Conservation (phyloP, 352 stramenopile genomes). For the Globisporangium emineosum region DNA sequence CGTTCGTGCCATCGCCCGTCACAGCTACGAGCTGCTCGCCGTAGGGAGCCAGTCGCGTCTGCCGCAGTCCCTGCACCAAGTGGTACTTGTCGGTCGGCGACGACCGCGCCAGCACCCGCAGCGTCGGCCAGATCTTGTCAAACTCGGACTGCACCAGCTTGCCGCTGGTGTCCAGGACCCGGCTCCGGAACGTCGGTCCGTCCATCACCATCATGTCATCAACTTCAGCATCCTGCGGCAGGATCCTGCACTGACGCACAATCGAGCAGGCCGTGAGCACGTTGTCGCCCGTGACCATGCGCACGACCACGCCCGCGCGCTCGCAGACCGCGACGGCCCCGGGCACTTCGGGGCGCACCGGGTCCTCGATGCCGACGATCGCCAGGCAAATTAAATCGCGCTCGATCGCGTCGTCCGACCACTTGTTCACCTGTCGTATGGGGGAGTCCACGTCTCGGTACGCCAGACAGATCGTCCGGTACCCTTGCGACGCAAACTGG, state of each 20-base stretch:
- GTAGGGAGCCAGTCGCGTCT: conserved; percentile 21
- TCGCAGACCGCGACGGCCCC: conserved; percentile 90
- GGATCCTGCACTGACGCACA: conserved; percentile 83
- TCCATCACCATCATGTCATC: conserved; percentile 30
- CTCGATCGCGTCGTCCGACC: conserved; percentile 29
- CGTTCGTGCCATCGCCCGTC: conserved; percentile 97
- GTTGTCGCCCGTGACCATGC: conserved; percentile 93
- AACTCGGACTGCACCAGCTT: conserved; percentile 64
- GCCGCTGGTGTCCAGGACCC: conserved; percentile 43
- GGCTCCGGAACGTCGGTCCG: conserved; percentile 48
- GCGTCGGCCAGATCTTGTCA: conserved; percentile 74
- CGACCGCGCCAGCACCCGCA: conserved; percentile 90
- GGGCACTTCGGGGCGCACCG: conserved; percentile 87
- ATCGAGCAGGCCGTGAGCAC: conserved; percentile 90
- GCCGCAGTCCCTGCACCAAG: conserved; percentile 87
- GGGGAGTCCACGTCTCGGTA: conserved; percentile 35
- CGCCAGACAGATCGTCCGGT: conserved; percentile 74
- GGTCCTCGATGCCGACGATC: conserved; percentile 93
- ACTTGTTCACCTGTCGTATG: conserved; percentile 16
- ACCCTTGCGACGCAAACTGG: conserved; percentile 58
- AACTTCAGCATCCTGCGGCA: conserved; percentile 36
- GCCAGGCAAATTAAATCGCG: conserved; percentile 42
- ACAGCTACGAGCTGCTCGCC: conserved; percentile 90
- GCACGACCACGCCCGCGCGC: conserved; percentile 86
- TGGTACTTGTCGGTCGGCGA: conserved; percentile 89